Evolutionary conservation across 441 rosid genomes (phyloP), one percentile per base, ranked within the genome.

Genomic region (Arabidopsis lyrata): DNA sequence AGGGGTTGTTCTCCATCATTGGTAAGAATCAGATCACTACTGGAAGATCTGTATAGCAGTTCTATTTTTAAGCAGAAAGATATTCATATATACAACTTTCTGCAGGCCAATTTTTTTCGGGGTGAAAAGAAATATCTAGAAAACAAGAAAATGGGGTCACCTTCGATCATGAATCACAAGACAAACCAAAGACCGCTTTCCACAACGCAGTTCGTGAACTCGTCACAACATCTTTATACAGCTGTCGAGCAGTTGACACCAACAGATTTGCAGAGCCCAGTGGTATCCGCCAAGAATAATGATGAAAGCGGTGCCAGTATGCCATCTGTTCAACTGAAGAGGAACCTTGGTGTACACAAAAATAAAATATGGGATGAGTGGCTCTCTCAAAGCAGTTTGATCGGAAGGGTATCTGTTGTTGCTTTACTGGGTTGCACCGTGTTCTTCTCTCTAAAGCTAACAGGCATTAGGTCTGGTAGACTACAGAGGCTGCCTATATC

Each of bases 191-290:
- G 92, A 77, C 85, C 94, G 52, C 75, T 87, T 35, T 81, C 92
- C 61, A 61, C 78, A 52, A 63, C 77, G 80, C 76, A 84, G 77
- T 73, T 52, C 58, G 64, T 63, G 70, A 88, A 82, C 80, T 82
- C 93, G 47, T 77, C 83, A 60, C 83, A 85, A 72, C 85, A 84
- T 81, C 81, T 86, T 49, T 86, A 72, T 18, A 88, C 92, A 68
- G 90, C 93, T 66, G 93, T 87, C 45, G 90, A 95, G 83, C 97
- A 88, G 79, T 80, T 92, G 75, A 77, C 90, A 31, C 83, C 90
- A 56, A 65, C 87, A 72, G 85, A 88, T 80, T 68, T 83, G 81
- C 90, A 79, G 81, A 79, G 79, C 75, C 81, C 89, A 48, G 78
- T 82, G 63, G 68, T 66, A 67, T 50, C 73, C 11, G 78, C 81